Evolutionary conservation across 2,329 filamentous ascomycete genomes (phyloP).

Genomic region (Torrubiella hemipterigena): DNA sequence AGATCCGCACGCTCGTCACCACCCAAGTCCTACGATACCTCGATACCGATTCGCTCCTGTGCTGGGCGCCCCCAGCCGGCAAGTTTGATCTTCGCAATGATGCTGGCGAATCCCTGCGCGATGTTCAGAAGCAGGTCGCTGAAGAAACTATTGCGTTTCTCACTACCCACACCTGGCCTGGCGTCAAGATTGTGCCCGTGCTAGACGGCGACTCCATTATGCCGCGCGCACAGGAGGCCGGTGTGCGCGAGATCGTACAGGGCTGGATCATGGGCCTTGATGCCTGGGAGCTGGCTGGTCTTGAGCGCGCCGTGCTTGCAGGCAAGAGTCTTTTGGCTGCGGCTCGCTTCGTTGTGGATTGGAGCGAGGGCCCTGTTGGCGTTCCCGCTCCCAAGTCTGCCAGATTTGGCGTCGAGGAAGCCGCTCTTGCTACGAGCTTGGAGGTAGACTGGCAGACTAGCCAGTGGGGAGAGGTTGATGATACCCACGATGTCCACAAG

Average conservation of each 20-base stretch:
- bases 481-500: slow-evolving; percentile 92
- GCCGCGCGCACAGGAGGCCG: slow-evolving; percentile 58
- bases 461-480: slow-evolving; percentile 94
- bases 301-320: slow-evolving; percentile 74
- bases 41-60: slow-evolving; percentile 83
- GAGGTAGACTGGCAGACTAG: slow-evolving; percentile 86
- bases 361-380: slow-evolving; percentile 62
- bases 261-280: slow-evolving; percentile 65
- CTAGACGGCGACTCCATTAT: slow-evolving; percentile 69
- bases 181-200: slow-evolving; percentile 65
- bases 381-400: slow-evolving; percentile 25
- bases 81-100: slow-evolving; percentile 34
- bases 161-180: slow-evolving; percentile 68
- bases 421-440: slow-evolving; percentile 61
- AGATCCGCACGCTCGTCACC: slow-evolving; percentile 52
- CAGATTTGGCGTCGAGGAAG: slow-evolving; percentile 66
- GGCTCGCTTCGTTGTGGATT: slow-evolving; percentile 68
- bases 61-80: slow-evolving; percentile 58
- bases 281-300: slow-evolving; percentile 70
- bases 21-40: slow-evolving; percentile 71
- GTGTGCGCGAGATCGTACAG: slow-evolving; percentile 64
- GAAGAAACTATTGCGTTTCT: slow-evolving; percentile 62
- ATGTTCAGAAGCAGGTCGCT: slow-evolving; percentile 59
- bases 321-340: slow-evolving; percentile 78
- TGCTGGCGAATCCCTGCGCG: slow-evolving; percentile 49